Evolutionary conservation across 1,284 basidiomycete genomes (phyloP).

Genomic region (Malassezia brasiliensis): DNA sequence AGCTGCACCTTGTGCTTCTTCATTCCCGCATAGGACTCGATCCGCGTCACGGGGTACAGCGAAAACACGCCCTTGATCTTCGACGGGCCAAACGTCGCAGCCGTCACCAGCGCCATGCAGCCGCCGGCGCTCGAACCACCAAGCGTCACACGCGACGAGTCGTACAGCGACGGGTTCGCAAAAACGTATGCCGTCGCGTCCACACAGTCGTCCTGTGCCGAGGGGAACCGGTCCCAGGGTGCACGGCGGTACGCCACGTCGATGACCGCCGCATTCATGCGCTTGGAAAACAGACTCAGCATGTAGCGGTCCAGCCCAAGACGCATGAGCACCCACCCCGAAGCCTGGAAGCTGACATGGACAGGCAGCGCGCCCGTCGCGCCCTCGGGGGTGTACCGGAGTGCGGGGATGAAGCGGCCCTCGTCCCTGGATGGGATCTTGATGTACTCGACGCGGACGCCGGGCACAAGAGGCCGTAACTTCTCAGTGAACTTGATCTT

Average conservation of each 20-base stretch:
- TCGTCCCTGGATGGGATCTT: slow-evolving; percentile 12
- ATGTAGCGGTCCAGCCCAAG: slow-evolving; percentile 11
- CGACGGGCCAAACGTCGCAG: slow-evolving; percentile 20
- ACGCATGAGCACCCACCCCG: slow-evolving; percentile 20
- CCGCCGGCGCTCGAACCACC: slow-evolving; percentile 40
- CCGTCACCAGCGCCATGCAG: slow-evolving; percentile 28
- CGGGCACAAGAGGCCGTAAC: not conserved
- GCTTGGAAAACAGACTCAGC: not conserved
- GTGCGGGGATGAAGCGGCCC: slow-evolving; percentile 8
- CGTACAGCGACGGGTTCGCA: slow-evolving; percentile 21
- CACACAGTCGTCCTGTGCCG: slow-evolving; percentile 29
- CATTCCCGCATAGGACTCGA: slow-evolving; percentile 1
- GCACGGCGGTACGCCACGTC: slow-evolving; percentile 41
- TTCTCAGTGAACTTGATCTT: not conserved
- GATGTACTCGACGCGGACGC: slow-evolving; percentile 9
- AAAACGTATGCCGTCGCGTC: slow-evolving; percentile 25
- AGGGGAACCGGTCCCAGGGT: slow-evolving; percentile 34
- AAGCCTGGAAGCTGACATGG: slow-evolving; percentile 25
- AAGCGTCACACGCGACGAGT: slow-evolving; percentile 22
- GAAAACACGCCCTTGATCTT: slow-evolving; percentile 25
- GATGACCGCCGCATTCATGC: slow-evolving; percentile 20
- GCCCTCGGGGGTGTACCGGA: slow-evolving; percentile 13
- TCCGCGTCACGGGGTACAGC: slow-evolving; percentile 25
- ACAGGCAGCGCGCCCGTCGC: slow-evolving; percentile 15
- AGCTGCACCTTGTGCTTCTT: not conserved